Evolutionary conservation across 2,329 filamentous ascomycete genomes (phyloP).

Genomic region (Aurifilum marmelostoma): DNA sequence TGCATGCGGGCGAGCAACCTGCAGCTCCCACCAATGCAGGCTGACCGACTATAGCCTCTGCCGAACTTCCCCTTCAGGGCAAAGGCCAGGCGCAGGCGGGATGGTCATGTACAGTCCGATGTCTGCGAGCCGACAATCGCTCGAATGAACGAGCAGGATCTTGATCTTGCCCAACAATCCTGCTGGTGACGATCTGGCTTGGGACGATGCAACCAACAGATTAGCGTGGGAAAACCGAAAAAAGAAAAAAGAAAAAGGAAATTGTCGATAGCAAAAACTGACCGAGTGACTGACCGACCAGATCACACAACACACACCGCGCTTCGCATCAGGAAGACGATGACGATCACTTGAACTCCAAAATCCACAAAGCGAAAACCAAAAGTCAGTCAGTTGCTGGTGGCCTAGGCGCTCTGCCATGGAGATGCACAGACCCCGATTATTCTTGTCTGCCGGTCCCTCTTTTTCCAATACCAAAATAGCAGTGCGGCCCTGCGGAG

Average conservation of each 20-base stretch:
- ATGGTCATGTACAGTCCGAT: constrained; percentile 9
- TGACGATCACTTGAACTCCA: constrained; percentile 10
- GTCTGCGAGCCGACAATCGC: constrained; percentile 22
- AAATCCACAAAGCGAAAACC: no score
- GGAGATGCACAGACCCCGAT: constrained; percentile 20
- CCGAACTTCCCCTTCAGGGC: constrained; percentile 25
- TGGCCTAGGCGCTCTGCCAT: constrained; percentile 5
- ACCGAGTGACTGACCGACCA: neutral
- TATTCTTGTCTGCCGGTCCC: constrained; percentile 6
- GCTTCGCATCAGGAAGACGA: neutral
- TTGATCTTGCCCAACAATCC: constrained; percentile 9
- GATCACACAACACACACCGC: neutral
- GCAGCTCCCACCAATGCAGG: constrained; percentile 19
- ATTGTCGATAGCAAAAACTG: neutral
- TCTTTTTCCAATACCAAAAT: constrained; percentile 21
- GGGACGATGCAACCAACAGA: neutral
- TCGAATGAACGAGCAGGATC: constrained; percentile 22
- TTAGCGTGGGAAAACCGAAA: neutral
- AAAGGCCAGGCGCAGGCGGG: constrained; percentile 23
- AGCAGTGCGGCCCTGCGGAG: constrained; percentile 20
- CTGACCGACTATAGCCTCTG: neutral
- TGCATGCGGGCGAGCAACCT: constrained; percentile 15
- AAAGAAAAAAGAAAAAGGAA: no score
- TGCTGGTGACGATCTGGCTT: constrained; percentile 20
- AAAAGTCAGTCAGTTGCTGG: constrained; percentile 1